These are phyloP conservation scores for Mycena polygramma DNA, from an alignment of 768 basidiomycete genomes.

Conservation along the genomic window DNA sequence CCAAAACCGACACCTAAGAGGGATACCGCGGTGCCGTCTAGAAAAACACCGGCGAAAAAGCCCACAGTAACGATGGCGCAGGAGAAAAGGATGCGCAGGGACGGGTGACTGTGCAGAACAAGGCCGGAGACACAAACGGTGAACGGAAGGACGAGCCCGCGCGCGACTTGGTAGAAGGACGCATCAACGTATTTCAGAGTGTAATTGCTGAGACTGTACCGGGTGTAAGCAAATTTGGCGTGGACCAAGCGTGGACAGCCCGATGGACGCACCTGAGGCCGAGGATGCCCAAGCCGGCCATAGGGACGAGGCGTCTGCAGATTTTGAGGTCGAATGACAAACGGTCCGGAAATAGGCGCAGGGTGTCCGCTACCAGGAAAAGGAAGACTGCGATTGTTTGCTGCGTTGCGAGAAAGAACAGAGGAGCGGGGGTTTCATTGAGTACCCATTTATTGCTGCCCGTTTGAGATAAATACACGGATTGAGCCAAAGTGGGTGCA, in stretches of 20 bases:
- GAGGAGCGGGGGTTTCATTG: slow-evolving; percentile 76
- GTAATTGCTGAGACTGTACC: slow-evolving; percentile 84
- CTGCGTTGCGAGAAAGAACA: slow-evolving; percentile 90
- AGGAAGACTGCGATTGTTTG: slow-evolving; percentile 83
- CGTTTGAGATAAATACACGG: slow-evolving; percentile 29
- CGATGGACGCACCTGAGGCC: slow-evolving; percentile 75
- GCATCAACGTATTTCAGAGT: slow-evolving; percentile 95
- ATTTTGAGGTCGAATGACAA: slow-evolving; percentile 73
- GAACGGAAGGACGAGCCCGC: slow-evolving; percentile 93
- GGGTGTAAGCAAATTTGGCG: slow-evolving; percentile 5
- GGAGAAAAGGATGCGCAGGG: slow-evolving; percentile 77
- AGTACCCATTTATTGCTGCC: slow-evolving; percentile 93
- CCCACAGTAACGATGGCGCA: slow-evolving; percentile 89
- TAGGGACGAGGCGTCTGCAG: slow-evolving; percentile 80
- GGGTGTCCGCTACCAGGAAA: slow-evolving; percentile 73
- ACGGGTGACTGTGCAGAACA: slow-evolving; percentile 82
- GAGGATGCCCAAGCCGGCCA: slow-evolving; percentile 82
- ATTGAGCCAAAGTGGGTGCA: slow-evolving; percentile 20
- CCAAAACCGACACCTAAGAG: slow-evolving; percentile 83
- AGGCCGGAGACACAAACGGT: slow-evolving; percentile 91
- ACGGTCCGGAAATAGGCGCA: slow-evolving; percentile 77
- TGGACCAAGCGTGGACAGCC: not conserved
- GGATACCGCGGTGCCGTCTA: slow-evolving; percentile 75
- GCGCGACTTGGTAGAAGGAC: slow-evolving; percentile 95
- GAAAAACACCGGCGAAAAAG: slow-evolving; percentile 92